These are phyloP conservation scores for Porcisia deanei DNA, from an alignment of 208 protist species.

Conservation along the genomic window DNA sequence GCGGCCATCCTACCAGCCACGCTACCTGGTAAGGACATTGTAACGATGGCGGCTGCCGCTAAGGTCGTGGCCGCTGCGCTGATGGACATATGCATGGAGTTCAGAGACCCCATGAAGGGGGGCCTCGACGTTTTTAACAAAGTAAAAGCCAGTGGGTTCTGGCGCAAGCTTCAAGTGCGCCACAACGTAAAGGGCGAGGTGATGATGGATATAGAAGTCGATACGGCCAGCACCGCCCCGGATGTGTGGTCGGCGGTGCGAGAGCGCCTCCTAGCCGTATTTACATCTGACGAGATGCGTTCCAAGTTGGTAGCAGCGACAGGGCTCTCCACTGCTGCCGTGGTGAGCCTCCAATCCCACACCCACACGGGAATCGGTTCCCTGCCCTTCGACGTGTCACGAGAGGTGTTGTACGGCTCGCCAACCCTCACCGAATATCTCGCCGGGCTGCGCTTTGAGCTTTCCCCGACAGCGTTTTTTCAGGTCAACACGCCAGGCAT, in stretches of 20 bases:
- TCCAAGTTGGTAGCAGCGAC: conserved; percentile 25
- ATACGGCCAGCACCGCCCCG: conserved; percentile 34
- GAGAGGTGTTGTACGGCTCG: conserved; percentile 63
- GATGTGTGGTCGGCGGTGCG: conserved; percentile 45
- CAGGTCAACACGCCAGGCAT: conserved; percentile 95
- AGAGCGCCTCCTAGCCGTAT: conserved; percentile 34
- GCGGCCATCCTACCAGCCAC: conserved; percentile 61
- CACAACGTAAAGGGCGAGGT: conserved; percentile 87
- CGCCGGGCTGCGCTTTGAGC: conserved; percentile 79
- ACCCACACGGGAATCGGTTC: conserved; percentile 70
- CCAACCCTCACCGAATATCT: conserved; percentile 76
- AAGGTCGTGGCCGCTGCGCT: conserved; percentile 52
- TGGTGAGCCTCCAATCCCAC: conserved; percentile 83
- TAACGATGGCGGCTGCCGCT: conserved; percentile 67
- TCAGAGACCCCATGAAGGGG: conserved; percentile 34
- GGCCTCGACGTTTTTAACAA: conserved; percentile 79
- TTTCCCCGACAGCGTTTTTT: conserved; percentile 95
- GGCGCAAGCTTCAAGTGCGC: conserved; percentile 89
- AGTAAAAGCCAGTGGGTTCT: conserved; percentile 79
- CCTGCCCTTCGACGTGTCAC: conserved; percentile 53
- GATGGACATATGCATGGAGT: conserved; percentile 46
- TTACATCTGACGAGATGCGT: conserved; percentile 28
- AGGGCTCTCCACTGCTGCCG: conserved; percentile 32
- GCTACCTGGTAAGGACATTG: conserved; percentile 41
- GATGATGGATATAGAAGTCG: conserved; percentile 79